Evolutionary conservation across 2,329 filamentous ascomycete species (phyloP), one percentile per base, ranked within the genome.

Genomic region (Incumbomyces delicatus): DNA sequence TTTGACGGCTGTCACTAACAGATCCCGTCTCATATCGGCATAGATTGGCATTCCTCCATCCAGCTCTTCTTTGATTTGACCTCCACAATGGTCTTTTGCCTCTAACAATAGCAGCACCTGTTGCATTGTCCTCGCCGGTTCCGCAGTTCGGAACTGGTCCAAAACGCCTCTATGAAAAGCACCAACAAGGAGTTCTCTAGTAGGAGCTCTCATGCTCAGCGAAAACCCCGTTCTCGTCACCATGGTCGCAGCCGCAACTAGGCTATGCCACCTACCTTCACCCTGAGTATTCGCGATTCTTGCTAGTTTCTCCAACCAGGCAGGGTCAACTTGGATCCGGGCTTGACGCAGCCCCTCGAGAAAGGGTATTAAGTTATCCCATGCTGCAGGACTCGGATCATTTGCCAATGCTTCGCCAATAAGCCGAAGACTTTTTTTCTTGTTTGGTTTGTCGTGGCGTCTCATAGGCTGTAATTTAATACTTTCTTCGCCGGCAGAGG

Each of bases 1-100:
- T 14, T 72, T 49, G 2, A 65, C 57, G 17, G 63, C 70, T 37
- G 69, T 61, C 14, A 72, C 62, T 20, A 66, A 63, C 1, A 69
- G 67, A 46, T 61, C 59, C 38, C 55, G 56, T 51, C 67, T 17
- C 6, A 54, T 39, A 18, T 53, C 40, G 3, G 53, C 16, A 13
- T 57, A 45, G 4, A 5, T 11, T 8, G n/a, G 11, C n/a, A 33
- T 2, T 3, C 12, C 30, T 13, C 6, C 16, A 6, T 27, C 17
- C 38, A 29, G 18, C 11, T 20, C n/a, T 11, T 32, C 13, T 16
- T 14, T 10, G 32, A 17, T 14, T 16, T 11, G n/a, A 17, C 29
- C 33, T 6, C 41, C 41, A 16, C 42, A 48, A 47, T 68, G 63
- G 41, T 63, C 56, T n/a, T 59, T 56, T 3, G 55, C 46, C 36